phyloP scores from a whole-genome alignment of 139 green algal genomes.

The Chlorella sp. region DNA sequence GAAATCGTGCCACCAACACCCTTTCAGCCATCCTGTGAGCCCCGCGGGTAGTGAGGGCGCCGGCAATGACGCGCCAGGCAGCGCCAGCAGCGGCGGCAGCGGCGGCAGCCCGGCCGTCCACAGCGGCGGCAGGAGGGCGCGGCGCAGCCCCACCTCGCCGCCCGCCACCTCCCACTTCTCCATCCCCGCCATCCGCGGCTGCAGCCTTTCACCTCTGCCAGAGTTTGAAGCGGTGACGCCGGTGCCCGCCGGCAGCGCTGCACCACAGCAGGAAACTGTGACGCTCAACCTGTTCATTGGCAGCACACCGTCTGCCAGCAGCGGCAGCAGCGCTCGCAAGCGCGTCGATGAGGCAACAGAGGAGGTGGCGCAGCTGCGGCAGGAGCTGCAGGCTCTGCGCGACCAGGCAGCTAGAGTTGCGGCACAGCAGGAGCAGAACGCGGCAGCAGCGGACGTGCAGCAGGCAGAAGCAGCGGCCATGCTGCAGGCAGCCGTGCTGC shows the following conservation, averaged over 20 bases:
- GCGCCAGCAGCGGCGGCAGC: not conserved
- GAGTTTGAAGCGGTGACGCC: not conserved
- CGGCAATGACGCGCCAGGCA: not conserved
- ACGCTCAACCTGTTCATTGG: constrained; percentile 10
- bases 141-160: not conserved
- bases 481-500: not conserved
- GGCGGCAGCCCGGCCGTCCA: not conserved
- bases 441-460: too few species aligned
- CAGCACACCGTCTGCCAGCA: not conserved
- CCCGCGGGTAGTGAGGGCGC: not conserved
- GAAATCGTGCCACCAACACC: not conserved
- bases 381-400: not conserved
- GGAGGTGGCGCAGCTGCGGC: not conserved
- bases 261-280: not conserved
- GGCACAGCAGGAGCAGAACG: not conserved
- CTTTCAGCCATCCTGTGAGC: not conserved
- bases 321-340: not conserved
- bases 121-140: not conserved
- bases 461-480: not conserved
- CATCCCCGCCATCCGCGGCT: not conserved
- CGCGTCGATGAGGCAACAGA: not conserved
- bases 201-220: not conserved
- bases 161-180: constrained; percentile 19
- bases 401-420: not conserved
- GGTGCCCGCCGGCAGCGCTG: not conserved